Evolutionary conservation across 1,284 basidiomycete species (phyloP).

Genomic region (Trichosporon ovoides): DNA sequence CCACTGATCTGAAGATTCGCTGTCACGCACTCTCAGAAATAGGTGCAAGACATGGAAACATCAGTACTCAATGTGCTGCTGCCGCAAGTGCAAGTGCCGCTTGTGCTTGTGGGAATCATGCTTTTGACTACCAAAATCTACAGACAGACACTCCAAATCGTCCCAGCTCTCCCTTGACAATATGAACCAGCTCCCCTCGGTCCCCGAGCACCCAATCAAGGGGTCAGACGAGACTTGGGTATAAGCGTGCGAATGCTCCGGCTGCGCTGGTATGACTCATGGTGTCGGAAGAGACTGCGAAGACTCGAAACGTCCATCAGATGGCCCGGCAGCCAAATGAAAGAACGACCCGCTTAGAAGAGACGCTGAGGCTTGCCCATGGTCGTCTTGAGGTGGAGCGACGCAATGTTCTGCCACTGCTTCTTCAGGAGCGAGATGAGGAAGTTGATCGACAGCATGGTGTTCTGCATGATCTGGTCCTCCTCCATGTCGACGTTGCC

Average conservation of each 20-base stretch:
- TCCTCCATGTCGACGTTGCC: slow-evolving; percentile 97
- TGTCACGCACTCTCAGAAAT: too few species aligned
- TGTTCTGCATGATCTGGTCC: slow-evolving; percentile 93
- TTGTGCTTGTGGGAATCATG: neutral
- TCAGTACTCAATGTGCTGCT: too few species aligned
- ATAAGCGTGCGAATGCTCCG: slow-evolving; percentile 51
- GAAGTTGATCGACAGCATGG: slow-evolving; percentile 99
- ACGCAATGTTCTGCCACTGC: slow-evolving; percentile 99
- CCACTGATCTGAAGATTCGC: too few species aligned
- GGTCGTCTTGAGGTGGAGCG: slow-evolving; percentile 95
- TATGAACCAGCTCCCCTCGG: slow-evolving; percentile 47
- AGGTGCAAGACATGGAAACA: too few species aligned
- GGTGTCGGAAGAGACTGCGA: neutral
- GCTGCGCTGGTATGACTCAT: slow-evolving; percentile 30
- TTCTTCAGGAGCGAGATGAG: slow-evolving; percentile 98
- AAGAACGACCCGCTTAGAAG: slow-evolving; percentile 57
- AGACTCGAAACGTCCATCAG: neutral
- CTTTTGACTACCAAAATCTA: slow-evolving; percentile 6
- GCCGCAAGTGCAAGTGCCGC: neutral
- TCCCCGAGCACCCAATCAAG: slow-evolving; percentile 43
- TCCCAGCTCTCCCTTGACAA: slow-evolving; percentile 7
- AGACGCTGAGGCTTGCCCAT: slow-evolving; percentile 98
- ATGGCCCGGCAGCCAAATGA: slow-evolving; percentile 5
- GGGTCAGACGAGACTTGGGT: slow-evolving; percentile 49
- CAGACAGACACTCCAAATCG: neutral